These are phyloP conservation scores for Salix brachista DNA, from an alignment of 345 rosid species.

Conservation along the genomic window DNA sequence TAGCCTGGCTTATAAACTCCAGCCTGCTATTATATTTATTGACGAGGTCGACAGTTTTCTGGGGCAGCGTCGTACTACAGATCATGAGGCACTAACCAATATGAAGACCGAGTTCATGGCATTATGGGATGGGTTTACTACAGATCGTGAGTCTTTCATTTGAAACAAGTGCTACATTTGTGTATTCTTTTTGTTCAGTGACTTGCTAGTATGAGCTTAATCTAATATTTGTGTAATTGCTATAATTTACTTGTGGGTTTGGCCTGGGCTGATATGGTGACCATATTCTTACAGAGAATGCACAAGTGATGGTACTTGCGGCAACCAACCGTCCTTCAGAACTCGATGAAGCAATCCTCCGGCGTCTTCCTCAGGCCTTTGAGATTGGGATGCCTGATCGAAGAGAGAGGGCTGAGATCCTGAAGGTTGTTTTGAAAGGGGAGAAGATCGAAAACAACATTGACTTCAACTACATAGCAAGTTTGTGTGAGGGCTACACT, in stretches of 20 bases:
- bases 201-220: not conserved
- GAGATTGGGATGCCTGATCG: conserved; percentile 90
- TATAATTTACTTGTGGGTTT: not conserved
- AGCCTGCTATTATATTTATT: conserved; percentile 94
- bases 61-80: conserved; percentile 86
- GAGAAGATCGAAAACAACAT: conserved; percentile 62
- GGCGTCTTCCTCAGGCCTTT: conserved; percentile 95
- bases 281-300: conserved; percentile 51
- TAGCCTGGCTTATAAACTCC: conserved; percentile 89
- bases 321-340: conserved; percentile 98
- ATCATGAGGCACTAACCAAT: conserved; percentile 85
- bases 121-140: conserved; percentile 96
- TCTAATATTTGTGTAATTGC: not conserved
- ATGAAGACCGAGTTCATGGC: conserved; percentile 99
- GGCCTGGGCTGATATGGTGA: conserved; percentile 4
- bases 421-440: conserved; percentile 78
- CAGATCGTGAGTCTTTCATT: conserved; percentile 70
- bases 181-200: not conserved
- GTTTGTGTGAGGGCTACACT: conserved; percentile 73
- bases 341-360: conserved; percentile 92
- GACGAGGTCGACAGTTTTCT: conserved; percentile 96
- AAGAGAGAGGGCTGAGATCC: conserved; percentile 65
- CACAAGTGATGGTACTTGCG: conserved; percentile 95
- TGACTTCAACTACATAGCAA: conserved; percentile 63
- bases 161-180: not conserved